A percentile compares a stretch with the other conserved stretches of the same genome.
Evolutionary conservation across 2,329 filamentous ascomycete species (phyloP).

Genomic region (Aspergillus tubingensis): DNA sequence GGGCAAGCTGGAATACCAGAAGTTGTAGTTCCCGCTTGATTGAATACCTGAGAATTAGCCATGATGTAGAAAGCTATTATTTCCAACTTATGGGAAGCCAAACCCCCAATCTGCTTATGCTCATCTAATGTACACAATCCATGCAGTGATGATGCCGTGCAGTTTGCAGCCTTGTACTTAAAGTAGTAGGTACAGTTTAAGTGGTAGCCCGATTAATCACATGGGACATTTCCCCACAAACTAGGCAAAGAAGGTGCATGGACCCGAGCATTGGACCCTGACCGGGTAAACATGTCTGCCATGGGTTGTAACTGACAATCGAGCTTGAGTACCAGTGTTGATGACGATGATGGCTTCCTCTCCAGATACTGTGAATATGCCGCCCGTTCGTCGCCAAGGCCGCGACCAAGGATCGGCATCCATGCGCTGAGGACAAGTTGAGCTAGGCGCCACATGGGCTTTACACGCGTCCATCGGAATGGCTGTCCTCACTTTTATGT

Average conservation of each 20-base stretch:
- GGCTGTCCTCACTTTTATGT: constrained; percentile 2
- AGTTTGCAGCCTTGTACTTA: not conserved
- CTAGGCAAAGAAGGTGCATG: not conserved
- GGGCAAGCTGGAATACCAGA: constrained; percentile 97
- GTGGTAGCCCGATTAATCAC: not conserved
- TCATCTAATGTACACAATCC: not conserved
- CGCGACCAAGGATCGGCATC: constrained; percentile 5
- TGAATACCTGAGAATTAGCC: constrained; percentile 20
- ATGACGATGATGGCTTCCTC: not conserved
- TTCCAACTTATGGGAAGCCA: not conserved
- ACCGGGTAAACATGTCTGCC: not conserved
- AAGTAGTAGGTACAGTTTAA: not conserved
- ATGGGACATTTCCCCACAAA: not conserved
- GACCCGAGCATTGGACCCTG: constrained; percentile 5
- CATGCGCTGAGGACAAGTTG: not conserved
- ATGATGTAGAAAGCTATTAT: constrained; percentile 7
- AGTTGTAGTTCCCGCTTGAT: constrained; percentile 62
- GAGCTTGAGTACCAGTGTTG: not conserved
- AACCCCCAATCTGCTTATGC: not conserved
- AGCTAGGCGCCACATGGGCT: not conserved
- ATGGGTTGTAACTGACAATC: not conserved
- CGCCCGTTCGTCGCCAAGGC: not conserved
- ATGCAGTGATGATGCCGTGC: not conserved
- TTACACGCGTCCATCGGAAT: constrained; percentile 5
- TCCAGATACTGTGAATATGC: too few relatives aligned